phyloP scores from a whole-genome alignment of 257 asterid species.

The Avicennia marina region DNA sequence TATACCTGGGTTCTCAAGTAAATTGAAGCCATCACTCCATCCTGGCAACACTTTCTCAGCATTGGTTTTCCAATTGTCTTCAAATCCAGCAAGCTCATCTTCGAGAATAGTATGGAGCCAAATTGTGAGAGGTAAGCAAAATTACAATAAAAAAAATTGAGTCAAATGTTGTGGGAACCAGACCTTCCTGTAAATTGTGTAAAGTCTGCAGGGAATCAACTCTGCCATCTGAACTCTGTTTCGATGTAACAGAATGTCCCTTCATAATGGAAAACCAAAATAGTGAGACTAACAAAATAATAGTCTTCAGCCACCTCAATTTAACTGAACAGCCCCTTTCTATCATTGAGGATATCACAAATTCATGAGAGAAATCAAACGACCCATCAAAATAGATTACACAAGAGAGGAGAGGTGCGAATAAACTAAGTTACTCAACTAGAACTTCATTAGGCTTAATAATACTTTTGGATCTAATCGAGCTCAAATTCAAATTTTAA shows the following conservation, averaged over 20 bases:
- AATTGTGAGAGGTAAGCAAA: background rate
- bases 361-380: background rate
- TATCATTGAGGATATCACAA: background rate
- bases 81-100: conserved; percentile 75
- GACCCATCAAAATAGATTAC: too few species aligned
- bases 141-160: background rate
- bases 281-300: background rate
- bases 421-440: too few species aligned
- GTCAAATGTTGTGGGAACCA: background rate
- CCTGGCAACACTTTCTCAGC: conserved; percentile 68
- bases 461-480: too few species aligned
- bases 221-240: conserved; percentile 44
- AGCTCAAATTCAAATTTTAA: too few species aligned
- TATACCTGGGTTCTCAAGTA: conserved; percentile 55
- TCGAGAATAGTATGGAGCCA: background rate
- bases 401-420: too few species aligned
- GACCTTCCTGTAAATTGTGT: conserved; percentile 90
- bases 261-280: conserved; percentile 16
- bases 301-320: background rate
- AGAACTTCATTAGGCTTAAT: too few species aligned
- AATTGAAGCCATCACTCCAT: conserved; percentile 55
- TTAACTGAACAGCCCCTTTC: background rate
- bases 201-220: conserved; percentile 65
- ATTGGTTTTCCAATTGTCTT: conserved; percentile 64
- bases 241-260: conserved; percentile 80